phyloP scores from a whole-genome alignment of 2,329 filamentous ascomycete species.

The Phoma sp. region DNA sequence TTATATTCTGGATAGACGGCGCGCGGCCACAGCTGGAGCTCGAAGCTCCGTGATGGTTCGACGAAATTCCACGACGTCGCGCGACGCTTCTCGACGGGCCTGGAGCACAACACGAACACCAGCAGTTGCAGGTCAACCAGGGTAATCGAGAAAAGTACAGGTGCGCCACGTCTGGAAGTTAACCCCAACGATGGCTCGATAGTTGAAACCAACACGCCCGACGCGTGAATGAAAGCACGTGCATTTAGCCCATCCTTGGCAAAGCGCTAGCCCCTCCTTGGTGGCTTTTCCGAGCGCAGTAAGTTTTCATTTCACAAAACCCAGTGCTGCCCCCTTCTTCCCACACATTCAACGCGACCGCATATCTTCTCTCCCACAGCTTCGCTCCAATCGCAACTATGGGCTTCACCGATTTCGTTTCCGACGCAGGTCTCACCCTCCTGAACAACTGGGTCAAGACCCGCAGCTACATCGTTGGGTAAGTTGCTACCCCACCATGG shows the following conservation, averaged over 20 bases:
- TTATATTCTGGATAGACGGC: conserved; percentile 34
- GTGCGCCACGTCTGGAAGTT: background rate
- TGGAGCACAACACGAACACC: background rate
- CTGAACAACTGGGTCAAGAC: conserved; percentile 77
- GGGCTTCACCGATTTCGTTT: conserved; percentile 73
- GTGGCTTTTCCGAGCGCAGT: conserved; percentile 11
- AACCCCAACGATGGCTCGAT: background rate
- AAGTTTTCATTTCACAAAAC: conserved; percentile 27
- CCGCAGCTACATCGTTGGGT: conserved; percentile 84
- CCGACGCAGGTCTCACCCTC: conserved; percentile 70
- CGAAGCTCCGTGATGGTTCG: conserved; percentile 34
- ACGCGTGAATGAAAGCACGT: conserved; percentile 14
- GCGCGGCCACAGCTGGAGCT: conserved; percentile 26
- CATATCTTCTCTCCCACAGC: conserved; percentile 19
- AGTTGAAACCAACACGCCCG: background rate
- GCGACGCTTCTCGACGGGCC: conserved; percentile 1
- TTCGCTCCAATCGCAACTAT: conserved; percentile 54
- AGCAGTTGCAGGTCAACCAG: background rate
- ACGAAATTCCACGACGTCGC: conserved; percentile 26
- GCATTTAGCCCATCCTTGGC: conserved; percentile 19
- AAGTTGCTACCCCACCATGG: conserved; percentile 56
- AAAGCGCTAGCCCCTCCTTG: conserved; percentile 15
- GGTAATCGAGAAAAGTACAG: background rate
- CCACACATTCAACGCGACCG: conserved; percentile 22
- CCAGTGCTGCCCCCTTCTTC: conserved; percentile 24